Evolutionary conservation across 352 stramenopile species (phyloP), one percentile per base, ranked within the genome.

Genomic region (Phytophthora rubi): DNA sequence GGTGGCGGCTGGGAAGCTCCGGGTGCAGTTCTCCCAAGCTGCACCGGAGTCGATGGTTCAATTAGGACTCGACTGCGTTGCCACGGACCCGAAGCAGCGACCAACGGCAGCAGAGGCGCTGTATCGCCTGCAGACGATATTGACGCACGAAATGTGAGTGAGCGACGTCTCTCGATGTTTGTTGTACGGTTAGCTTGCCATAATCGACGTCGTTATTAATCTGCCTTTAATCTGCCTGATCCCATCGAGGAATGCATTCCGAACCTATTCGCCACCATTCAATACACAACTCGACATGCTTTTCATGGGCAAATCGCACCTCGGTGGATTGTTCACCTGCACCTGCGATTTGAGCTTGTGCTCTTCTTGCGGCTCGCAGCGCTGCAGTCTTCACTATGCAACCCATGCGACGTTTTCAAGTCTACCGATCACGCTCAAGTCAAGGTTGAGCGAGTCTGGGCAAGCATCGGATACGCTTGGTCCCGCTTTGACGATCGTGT

Each of bases 51-150:
- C 76, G 13, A 64, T 79, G 44, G 61, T 73, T 21, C 32, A 76
- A 9, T 58, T 76, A 6, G 74, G 59, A 4, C 56, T 68, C 3
- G 65, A 62, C 3, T 88, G 73, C 28, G 77, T 79, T 0, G 60
- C 68, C 2, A 59, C 77, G 8, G 61, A 86, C 39, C 64, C 75
- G 35, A 63, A 59, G 2, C 48, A 75, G 10, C 73, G 73, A 12
- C 75, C 77, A 13, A 81, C 70, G 1, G 68, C 77, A 39, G 68
- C 70, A 9, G 77, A 85, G 53, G 71, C 62, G 2, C 32, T 88
- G 4, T 79, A 84, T 47, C 59, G 65, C 33, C 33, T 85, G 10
- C 78, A 80, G 32, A 67, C 37, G 37, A 76, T 76, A 42, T 62
- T 76, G 68, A 18, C 62, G 3, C 52, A 23, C 35, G 62, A 75